Conservation (phyloP, 352 stramenopile species). For the Phytophthora nicotianae region DNA sequence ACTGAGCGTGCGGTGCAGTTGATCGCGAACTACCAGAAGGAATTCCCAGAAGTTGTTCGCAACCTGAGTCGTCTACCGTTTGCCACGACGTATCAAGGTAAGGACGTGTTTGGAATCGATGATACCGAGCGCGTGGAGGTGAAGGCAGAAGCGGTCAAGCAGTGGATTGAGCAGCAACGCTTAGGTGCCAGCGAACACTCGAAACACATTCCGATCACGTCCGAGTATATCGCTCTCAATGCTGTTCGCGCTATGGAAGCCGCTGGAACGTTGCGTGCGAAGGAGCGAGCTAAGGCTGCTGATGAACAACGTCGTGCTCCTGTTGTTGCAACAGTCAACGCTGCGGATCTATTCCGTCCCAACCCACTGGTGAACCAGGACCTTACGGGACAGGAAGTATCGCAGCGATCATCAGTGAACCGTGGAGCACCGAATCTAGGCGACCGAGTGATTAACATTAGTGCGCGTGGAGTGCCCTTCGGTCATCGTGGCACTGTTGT, state of each 20-base stretch:
- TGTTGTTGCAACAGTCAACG: constrained; percentile 47
- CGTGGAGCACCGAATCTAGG: constrained; percentile 90
- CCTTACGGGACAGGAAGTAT: constrained; percentile 72
- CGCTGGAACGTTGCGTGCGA: constrained; percentile 65
- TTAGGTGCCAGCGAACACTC: constrained; percentile 87
- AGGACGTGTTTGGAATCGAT: constrained; percentile 85
- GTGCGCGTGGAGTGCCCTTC: constrained; percentile 95
- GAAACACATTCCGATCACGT: constrained; percentile 93
- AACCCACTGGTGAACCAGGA: constrained; percentile 84
- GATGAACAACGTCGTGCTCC: constrained; percentile 40
- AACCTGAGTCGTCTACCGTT: constrained; percentile 89
- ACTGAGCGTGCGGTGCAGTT: constrained; percentile 94
- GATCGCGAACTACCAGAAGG: constrained; percentile 92
- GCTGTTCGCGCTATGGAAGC: constrained; percentile 94
- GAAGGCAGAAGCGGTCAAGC: constrained; percentile 82
- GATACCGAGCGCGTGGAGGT: constrained; percentile 60
- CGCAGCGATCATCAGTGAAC: constrained; percentile 61
- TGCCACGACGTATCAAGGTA: constrained; percentile 89
- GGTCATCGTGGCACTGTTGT: constrained; percentile 97
- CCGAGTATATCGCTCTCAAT: constrained; percentile 92
- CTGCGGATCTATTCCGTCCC: constrained; percentile 71
- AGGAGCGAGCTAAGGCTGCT: constrained; percentile 59
- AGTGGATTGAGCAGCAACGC: constrained; percentile 94
- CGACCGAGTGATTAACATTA: constrained; percentile 98
- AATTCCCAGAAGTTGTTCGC: constrained; percentile 94